Conservation (phyloP, 495 filamentous ascomycete species). For the Neurospora sp. region DNA sequence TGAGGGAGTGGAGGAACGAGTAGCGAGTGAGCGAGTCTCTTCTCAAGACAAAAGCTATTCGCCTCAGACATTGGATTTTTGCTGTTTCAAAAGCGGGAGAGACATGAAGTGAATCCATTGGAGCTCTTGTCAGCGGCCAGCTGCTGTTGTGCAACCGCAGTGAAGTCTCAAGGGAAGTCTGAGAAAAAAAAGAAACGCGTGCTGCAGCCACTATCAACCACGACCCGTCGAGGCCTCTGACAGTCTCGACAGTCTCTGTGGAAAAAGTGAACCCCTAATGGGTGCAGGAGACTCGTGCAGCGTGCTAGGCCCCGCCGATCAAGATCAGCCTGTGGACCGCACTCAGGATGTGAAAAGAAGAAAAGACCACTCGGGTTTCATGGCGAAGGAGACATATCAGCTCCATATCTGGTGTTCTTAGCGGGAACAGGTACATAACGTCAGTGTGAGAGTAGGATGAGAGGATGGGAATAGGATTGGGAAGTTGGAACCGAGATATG, state of each 20-base stretch:
- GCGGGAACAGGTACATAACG: background rate
- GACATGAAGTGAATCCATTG: background rate
- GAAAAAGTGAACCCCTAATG: background rate
- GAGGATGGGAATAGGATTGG: background rate
- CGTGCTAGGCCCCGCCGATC: background rate
- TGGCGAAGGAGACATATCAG: background rate
- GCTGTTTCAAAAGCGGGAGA: background rate
- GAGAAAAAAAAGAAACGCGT: background rate
- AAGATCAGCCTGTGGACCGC: background rate
- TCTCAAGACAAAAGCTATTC: background rate
- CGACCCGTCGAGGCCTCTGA: background rate
- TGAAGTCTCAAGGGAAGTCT: background rate
- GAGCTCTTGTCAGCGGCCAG: background rate
- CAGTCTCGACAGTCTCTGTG: background rate
- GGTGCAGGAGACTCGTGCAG: background rate
- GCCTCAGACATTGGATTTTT: background rate
- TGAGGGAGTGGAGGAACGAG: background rate
- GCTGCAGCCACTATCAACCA: constrained; percentile 2
- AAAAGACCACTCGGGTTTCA: background rate
- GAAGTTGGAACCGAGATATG: background rate
- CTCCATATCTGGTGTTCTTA: background rate
- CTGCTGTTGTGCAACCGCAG: background rate
- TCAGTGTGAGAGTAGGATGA: background rate
- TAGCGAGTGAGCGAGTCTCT: background rate
- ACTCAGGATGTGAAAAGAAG: background rate